Percentiles rank a stretch among this genome's conserved stretches.
Conservation (phyloP, 2,329 filamentous ascomycete species). For the Biscogniauxia sp. region DNA sequence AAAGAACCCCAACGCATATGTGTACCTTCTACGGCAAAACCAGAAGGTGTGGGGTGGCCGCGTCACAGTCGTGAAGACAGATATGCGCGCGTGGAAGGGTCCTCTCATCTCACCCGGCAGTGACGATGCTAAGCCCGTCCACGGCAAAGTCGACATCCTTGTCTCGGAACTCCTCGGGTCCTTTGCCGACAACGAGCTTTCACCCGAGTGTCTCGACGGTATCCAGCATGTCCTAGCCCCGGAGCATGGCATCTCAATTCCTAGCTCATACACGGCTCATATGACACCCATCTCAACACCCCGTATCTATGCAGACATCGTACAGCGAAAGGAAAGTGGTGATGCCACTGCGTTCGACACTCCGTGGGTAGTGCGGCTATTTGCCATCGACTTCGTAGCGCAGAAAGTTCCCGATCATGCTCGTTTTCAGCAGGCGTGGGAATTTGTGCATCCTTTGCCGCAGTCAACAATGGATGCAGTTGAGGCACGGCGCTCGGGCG, state of each 20-base stretch:
- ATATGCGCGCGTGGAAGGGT: constrained; percentile 96
- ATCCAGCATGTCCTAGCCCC: constrained; percentile 84
- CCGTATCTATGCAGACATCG: constrained; percentile 78
- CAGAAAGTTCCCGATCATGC: constrained; percentile 56
- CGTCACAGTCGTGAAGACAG: constrained; percentile 88
- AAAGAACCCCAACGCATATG: constrained; percentile 97
- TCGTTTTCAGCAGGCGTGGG: constrained; percentile 75
- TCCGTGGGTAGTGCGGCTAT: constrained; percentile 92
- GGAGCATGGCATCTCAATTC: constrained; percentile 86
- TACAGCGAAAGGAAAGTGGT: constrained; percentile 50
- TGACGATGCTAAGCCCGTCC: constrained; percentile 42
- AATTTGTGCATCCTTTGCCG: constrained; percentile 75
- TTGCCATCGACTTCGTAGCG: constrained; percentile 83
- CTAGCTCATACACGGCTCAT: constrained; percentile 88
- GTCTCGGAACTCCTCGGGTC: constrained; percentile 93
- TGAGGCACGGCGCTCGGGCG: constrained; percentile 45
- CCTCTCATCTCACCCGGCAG: constrained; percentile 53
- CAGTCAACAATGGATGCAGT: constrained; percentile 53
- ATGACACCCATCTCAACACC: constrained; percentile 89
- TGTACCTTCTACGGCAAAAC: constrained; percentile 86
- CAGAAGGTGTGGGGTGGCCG: constrained; percentile 72
- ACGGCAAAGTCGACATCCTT: constrained; percentile 81
- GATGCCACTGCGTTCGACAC: constrained; percentile 80
- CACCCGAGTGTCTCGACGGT: constrained; percentile 92
- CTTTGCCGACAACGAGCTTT: constrained; percentile 96